Conservation (phyloP, 805 yeast species). For the Yarrowia sp. region DNA sequence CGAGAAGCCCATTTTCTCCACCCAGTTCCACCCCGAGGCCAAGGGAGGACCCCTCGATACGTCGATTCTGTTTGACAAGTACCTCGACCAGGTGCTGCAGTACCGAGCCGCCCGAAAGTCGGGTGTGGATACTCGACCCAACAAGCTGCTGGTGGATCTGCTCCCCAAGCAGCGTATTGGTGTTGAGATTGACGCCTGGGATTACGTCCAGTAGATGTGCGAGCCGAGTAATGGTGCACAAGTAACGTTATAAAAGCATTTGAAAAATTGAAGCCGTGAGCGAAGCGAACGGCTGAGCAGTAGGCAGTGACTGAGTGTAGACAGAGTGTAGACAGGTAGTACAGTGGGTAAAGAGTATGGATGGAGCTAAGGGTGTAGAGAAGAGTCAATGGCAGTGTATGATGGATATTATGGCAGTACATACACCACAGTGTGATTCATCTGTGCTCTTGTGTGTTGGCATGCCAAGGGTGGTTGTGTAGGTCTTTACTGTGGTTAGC, state of each 20-base stretch:
- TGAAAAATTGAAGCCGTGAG: not conserved
- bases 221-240: no score
- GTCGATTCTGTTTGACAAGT: conserved; percentile 84
- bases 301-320: no score
- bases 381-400: no score
- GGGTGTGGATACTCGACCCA: conserved; percentile 44
- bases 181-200: conserved; percentile 40
- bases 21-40: conserved; percentile 99
- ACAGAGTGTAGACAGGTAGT: no score
- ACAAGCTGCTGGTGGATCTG: conserved; percentile 41
- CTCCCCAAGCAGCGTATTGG: conserved; percentile 46
- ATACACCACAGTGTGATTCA: no score
- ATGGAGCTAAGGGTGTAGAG: no score
- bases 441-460: no score
- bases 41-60: conserved; percentile 98
- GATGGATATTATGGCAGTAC: no score
- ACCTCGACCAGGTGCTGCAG: conserved; percentile 63
- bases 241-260: not conserved
- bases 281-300: not conserved
- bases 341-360: no score
- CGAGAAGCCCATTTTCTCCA: conserved; percentile 84
- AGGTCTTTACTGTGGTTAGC: no score
- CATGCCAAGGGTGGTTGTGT: no score
- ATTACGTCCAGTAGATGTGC: not conserved
- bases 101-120: conserved; percentile 50